Evolutionary conservation across 192 early-diverging fungal genomes (phyloP), one percentile per base, ranked within the genome.

Genomic region (Lunasporangiospora selenospora): DNA sequence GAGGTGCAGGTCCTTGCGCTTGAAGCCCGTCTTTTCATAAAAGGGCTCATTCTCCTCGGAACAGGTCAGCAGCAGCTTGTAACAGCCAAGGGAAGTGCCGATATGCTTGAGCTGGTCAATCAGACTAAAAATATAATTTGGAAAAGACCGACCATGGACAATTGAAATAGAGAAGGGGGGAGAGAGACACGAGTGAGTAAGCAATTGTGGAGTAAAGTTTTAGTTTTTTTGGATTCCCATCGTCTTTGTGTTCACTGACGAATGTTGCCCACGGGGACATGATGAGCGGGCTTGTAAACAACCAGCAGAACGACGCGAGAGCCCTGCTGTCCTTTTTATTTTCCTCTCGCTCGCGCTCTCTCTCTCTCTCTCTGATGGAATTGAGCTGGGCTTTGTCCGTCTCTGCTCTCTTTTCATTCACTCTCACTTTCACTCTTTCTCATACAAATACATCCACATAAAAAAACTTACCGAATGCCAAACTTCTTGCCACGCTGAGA

Each of bases 1-100:
- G 62, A 92, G 90, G 56, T 90, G 85, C 19, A 90, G 73, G 36
- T 84, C 90, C 80, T 94, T 95, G 40, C 88, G 79, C 16, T 58
- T 77, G 50, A 97, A 83, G 2, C 91, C 93, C 58, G 94, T 95
- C 76, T 98, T 98, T 64, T 90, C 82, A 77, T 98, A 98, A 62
- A 98, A 98, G 13, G 87, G 71, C 24, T 93, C 88, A 76, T 98
- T 98, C 27, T 89, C 80, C 32, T 76, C 60, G 34, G 65, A 81
- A 67, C 88, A 92, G 75, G 88, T 85, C 40, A 91, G 78, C 30
- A 92, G 84, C n/a, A 87, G 80, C 67, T 98, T 98, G 83, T 98
- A 98, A 83, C 96, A 98, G 21, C 91, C 93, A 23, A 88, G 79
- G 31, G 57, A 66, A n/a, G 77, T 67, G 9, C 87, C 92, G 31